Base-by-base conservation (phyloP, 768 basidiomycete genomes). In the Lactarius sp. region DNA sequence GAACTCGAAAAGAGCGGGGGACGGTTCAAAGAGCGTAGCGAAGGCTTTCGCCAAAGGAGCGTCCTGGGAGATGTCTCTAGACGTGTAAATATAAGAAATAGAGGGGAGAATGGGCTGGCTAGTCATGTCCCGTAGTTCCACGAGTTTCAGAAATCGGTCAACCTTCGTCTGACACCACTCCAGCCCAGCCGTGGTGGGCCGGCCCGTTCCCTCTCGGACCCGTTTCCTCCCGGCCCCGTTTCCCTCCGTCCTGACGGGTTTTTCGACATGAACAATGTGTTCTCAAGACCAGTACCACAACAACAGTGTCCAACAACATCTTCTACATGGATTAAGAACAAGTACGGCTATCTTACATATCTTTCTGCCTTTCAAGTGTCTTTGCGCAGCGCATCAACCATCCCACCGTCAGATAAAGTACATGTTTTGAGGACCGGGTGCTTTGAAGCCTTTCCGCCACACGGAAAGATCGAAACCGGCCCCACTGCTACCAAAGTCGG, bases 1-100 rank as follows among this genome's bases (percentile, higher is more conserved):
- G 2, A 89, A 88, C 72, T 94, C 91, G 71, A 92, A 88, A 61
- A 86, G 79, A 52, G 76, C 67, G 8, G 75, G 67, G 41, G 85
- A 72, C 64, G 75, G 69, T 34, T 68, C 64, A 47, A 65, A 65
- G 64, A 86, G 78, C 52, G 76, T 69, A 6, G 75, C 68, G 47
- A 85, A 71, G 60, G 75, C 69, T 20, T 62, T 64, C 37, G 70
- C 70, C 47, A 82, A 75, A 27, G 72, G 69, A 18, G 69, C 66
- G 33, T 67, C 65, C n/a, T 27, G 49, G 52, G 60, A 52, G n/a
- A n/a, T 4, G 36, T 66, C 64, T 31, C 2, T 36, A 34, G 64
- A 62, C 10, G 61, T 52, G 42, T 53, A 62, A n/a, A 66, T 54
- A 1, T 66, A 61, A 34, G 64, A 54, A 22, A 53, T 46, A 47